Conservation (phyloP, 2,329 filamentous ascomycete species). For the Cryphonectria naterciae region DNA sequence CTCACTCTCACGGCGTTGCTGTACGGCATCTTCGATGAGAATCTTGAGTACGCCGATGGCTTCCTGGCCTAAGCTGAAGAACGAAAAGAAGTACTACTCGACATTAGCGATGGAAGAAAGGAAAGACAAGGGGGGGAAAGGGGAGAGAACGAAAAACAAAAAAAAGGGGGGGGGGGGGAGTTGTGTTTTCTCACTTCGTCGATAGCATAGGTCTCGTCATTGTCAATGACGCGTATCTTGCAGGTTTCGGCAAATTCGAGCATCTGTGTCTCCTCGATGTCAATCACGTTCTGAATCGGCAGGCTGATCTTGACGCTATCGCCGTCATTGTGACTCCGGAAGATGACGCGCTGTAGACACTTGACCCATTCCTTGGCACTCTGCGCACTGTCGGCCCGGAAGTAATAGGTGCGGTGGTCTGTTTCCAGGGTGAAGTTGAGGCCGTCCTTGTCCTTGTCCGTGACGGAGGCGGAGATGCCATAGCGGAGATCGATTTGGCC, state of each 20-base stretch:
- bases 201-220: constrained; percentile 90
- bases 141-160: too few relatives aligned
- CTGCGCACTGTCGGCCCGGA: constrained; percentile 82
- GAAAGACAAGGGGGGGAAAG: too few relatives aligned
- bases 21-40: constrained; percentile 68
- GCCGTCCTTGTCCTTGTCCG: constrained; percentile 77
- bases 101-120: constrained; percentile 30
- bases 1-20: constrained; percentile 42
- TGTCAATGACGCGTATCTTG: constrained; percentile 91
- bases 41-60: constrained; percentile 78
- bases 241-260: constrained; percentile 91
- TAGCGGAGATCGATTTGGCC: constrained; percentile 92
- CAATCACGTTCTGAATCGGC: constrained; percentile 85
- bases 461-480: constrained; percentile 81
- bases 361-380: constrained; percentile 98
- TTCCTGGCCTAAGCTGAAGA: constrained; percentile 84
- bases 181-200: constrained; percentile 70
- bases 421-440: constrained; percentile 81
- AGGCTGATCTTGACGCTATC: constrained; percentile 96
- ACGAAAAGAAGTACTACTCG: constrained; percentile 90
- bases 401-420: constrained; percentile 80
- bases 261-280: constrained; percentile 90
- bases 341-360: constrained; percentile 90
- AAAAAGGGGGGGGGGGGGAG: neutral
- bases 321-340: constrained; percentile 92